Percentiles rank a stretch among this genome's conserved stretches.
These are phyloP conservation scores for Exophiala xenobiotica DNA, from an alignment of 2,329 filamentous ascomycete species.

Conservation along the genomic window DNA sequence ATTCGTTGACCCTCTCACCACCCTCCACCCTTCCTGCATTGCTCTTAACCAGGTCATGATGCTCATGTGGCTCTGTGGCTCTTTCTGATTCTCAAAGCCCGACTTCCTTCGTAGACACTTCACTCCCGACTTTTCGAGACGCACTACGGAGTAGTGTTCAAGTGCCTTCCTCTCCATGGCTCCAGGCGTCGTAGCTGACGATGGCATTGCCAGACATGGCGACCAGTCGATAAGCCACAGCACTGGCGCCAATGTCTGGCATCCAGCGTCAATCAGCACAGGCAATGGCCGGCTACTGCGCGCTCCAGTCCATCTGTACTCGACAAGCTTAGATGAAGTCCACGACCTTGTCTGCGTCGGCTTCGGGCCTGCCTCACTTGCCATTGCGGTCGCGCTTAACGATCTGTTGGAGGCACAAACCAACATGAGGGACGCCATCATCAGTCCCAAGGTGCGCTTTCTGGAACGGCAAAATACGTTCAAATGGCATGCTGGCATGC, in stretches of 20 bases:
- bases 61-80: no score
- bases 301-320: slow-evolving; percentile 8
- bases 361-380: slow-evolving; percentile 87
- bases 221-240: slow-evolving; percentile 2
- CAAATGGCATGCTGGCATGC: slow-evolving; percentile 93
- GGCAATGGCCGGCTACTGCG: not conserved
- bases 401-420: slow-evolving; percentile 51
- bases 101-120: not conserved
- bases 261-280: not conserved
- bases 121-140: no score
- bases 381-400: slow-evolving; percentile 84
- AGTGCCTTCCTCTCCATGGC: slow-evolving; percentile 9
- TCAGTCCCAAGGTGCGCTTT: slow-evolving; percentile 72
- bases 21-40: not conserved
- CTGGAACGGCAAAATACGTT: slow-evolving; percentile 82
- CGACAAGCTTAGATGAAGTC: slow-evolving; percentile 53
- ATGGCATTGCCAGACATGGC: not conserved
- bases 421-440: slow-evolving; percentile 42
- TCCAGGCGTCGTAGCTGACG: slow-evolving; percentile 7
- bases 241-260: slow-evolving; percentile 6
- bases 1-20: not conserved
- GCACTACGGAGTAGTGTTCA: no score
- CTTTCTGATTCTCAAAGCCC: not conserved
- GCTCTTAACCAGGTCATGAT: not conserved
- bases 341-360: slow-evolving; percentile 88